Conservation (phyloP, 2,329 filamentous ascomycete genomes). For the Fusarium sp. region DNA sequence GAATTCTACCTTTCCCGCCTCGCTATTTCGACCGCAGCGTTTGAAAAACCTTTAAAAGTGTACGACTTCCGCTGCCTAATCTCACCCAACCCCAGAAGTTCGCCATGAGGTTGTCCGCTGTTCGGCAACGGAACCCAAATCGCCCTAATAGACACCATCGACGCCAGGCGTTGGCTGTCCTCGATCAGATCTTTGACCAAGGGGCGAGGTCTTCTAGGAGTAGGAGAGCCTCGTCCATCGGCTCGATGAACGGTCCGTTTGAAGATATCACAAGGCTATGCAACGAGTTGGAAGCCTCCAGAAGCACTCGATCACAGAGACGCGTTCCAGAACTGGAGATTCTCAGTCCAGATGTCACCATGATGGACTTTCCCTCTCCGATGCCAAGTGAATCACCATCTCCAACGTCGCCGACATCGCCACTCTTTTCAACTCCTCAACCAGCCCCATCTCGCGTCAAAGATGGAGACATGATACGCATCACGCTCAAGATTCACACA, state of each 20-base stretch:
- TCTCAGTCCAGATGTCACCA: background rate
- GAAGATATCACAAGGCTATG: background rate
- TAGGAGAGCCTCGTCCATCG: constrained; percentile 2
- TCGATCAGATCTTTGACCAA: constrained; percentile 21
- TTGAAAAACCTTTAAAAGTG: background rate
- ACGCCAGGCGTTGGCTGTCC: constrained; percentile 8
- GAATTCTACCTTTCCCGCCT: background rate
- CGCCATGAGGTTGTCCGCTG: background rate
- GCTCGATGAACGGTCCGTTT: constrained; percentile 5
- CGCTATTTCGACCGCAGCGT: background rate
- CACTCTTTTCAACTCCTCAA: background rate
- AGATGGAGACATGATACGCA: constrained; percentile 33
- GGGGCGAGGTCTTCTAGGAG: constrained; percentile 20
- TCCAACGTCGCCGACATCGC: constrained; percentile 19
- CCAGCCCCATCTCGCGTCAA: constrained; percentile 20
- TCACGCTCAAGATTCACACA: constrained; percentile 24
- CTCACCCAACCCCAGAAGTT: background rate
- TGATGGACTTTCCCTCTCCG: background rate
- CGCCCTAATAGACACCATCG: constrained; percentile 5
- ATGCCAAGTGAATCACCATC: constrained; percentile 20
- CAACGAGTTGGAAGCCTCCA: background rate
- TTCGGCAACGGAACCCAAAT: background rate
- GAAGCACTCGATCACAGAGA: background rate
- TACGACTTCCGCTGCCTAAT: background rate
- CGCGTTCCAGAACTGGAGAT: background rate